These are phyloP conservation scores for Atkinsonella hypoxylon DNA, from an alignment of 2,329 filamentous ascomycete species.

Conservation along the genomic window DNA sequence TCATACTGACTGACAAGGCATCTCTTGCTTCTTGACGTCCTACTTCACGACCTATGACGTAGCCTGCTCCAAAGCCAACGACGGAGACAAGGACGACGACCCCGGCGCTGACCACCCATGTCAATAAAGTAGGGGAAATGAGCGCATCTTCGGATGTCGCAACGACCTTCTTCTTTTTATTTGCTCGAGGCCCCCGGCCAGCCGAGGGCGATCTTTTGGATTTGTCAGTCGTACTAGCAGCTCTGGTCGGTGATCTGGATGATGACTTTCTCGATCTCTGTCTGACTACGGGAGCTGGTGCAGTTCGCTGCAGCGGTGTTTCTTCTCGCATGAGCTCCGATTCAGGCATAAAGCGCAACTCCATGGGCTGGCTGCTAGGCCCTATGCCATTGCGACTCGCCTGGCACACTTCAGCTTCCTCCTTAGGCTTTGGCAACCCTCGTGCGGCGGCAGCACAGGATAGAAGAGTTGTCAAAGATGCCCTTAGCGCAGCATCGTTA, in stretches of 20 bases:
- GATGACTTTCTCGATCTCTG: constrained; percentile 16
- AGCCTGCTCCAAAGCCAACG: constrained; percentile 57
- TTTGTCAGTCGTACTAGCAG: constrained; percentile 26
- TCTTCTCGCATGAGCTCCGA: constrained; percentile 39
- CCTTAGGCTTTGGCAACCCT: constrained; percentile 56
- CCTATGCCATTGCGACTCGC: constrained; percentile 26
- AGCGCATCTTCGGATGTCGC: constrained; percentile 25
- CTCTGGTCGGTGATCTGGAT: constrained; percentile 17
- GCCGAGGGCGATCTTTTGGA: constrained; percentile 35
- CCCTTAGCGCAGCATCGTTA: constrained; percentile 83
- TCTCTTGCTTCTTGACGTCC: constrained; percentile 51
- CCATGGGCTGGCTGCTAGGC: constrained; percentile 41
- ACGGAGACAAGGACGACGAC: constrained; percentile 57
- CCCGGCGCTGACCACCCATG: constrained; percentile 54
- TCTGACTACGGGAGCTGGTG: constrained; percentile 13
- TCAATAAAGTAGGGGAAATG: constrained; percentile 48
- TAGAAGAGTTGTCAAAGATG: constrained; percentile 85
- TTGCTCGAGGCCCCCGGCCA: constrained; percentile 30
- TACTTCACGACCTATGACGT: constrained; percentile 55
- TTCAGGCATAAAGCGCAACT: constrained; percentile 47
- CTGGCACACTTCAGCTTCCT: constrained; percentile 28
- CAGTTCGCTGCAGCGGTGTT: constrained; percentile 9
- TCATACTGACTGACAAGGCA: constrained; percentile 28
- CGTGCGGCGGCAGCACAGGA: constrained; percentile 90
- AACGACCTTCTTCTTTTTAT: constrained; percentile 48